phyloP scores from a whole-genome alignment of 768 basidiomycete species.

The Suillus fuscotomentosus region DNA sequence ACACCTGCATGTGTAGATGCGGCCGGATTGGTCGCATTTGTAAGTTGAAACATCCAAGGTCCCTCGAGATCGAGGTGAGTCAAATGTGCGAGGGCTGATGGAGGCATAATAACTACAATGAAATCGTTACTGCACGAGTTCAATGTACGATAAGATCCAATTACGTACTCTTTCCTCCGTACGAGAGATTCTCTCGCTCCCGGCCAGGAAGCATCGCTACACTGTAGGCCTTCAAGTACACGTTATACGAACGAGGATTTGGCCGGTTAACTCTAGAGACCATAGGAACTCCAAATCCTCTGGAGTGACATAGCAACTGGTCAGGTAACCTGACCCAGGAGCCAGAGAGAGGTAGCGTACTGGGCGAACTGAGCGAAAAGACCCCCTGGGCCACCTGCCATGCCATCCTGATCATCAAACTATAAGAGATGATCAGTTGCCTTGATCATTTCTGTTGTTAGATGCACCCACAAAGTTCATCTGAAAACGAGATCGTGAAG shows the following conservation, averaged over 20 bases:
- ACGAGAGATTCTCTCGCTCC: conserved; percentile 88
- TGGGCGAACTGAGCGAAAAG: conserved; percentile 67
- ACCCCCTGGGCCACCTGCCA: conserved; percentile 53
- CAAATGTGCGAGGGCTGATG: conserved; percentile 86
- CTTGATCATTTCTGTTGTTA: neutral
- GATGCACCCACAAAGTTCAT: conserved; percentile 40
- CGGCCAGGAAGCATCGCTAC: conserved; percentile 89
- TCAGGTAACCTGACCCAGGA: conserved; percentile 15
- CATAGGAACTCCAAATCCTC: conserved; percentile 54
- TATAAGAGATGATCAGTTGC: conserved; percentile 22
- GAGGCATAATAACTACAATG: conserved; percentile 90
- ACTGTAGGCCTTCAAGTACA: conserved; percentile 93
- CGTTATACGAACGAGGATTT: conserved; percentile 77
- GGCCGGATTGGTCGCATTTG: conserved; percentile 81
- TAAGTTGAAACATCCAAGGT: conserved; percentile 96
- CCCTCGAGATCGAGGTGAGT: conserved; percentile 84
- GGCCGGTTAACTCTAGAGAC: conserved; percentile 45
- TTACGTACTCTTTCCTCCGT: conserved; percentile 93
- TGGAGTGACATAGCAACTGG: conserved; percentile 25
- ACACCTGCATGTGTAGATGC: conserved; percentile 95
- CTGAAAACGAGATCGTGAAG: conserved; percentile 14
- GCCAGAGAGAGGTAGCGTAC: conserved; percentile 32
- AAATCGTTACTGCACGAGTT: conserved; percentile 7
- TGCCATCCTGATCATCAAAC: conserved; percentile 34
- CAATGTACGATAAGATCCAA: conserved; percentile 16